Evolutionary conservation across 805 yeast genomes (phyloP), one percentile per base, ranked within the genome.

Genomic region (Lipomyces sp.): DNA sequence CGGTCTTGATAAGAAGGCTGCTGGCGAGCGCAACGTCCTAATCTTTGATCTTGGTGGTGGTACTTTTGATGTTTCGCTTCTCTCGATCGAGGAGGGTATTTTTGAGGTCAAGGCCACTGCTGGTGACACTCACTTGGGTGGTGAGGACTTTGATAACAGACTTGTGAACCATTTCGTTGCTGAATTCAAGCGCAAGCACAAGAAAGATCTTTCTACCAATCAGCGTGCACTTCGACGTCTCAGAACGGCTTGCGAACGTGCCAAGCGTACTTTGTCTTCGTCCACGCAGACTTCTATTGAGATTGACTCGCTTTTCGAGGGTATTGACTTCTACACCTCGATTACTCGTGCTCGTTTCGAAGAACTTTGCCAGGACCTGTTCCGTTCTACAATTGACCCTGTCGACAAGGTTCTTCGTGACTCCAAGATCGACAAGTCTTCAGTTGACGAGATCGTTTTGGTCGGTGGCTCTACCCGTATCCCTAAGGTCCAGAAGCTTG

Each of bases 401-500:
- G 96, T 90, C 63, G 96, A 89, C 79, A 86, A 85, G 77, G 96
- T 89, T 47, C 81, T 90, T 74, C 83, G 81, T 71, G 96, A 90
- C 72, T 78, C 96, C 63, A 84, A 86, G 77, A 74, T 87, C 65
- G 95, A 86, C 78, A 89, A 90, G 80, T 79, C 95, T 45, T 81
- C 80, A 67, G 89, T 90, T 63, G 78, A 89, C 72, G 96, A 90
- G 78, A 86, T 89, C 68, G 96, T 89, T 63, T 78, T 89, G 47
- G 97, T 89, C 65, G 97, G 97, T 80, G 96, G 96, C 74, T 89
- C 97, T 59, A 90, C 97, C 63, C 89, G 96, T 84, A 89, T 89
- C 76, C 97, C 97, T 77, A 89, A 86, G 78, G 83, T 90, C 63
- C 96, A 89, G 78, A 89, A 88, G 76, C 80, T 90, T 67, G 95